Evolutionary conservation across 768 basidiomycete species (phyloP).

Genomic region (Pisolithus sp.): DNA sequence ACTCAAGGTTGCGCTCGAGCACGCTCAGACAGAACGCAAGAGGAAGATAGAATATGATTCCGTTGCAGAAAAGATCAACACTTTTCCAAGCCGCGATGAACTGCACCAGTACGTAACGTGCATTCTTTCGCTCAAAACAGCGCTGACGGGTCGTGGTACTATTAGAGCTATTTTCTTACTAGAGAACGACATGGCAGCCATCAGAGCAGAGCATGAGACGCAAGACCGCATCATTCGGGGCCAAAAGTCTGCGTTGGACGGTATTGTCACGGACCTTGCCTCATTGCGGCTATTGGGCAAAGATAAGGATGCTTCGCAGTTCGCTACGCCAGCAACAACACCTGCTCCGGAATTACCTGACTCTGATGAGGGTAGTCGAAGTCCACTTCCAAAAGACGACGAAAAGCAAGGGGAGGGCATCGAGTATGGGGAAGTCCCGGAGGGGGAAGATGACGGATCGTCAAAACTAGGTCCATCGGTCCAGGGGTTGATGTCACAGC

Average conservation of each 20-base stretch:
- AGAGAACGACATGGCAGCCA: conserved; percentile 75
- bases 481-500: conserved; percentile 27
- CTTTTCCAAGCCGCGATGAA: conserved; percentile 69
- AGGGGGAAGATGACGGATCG: conserved; percentile 32
- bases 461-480: conserved; percentile 27
- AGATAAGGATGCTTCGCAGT: conserved; percentile 48
- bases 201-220: conserved; percentile 66
- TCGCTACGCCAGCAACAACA: conserved; percentile 37
- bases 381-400: conserved; percentile 18
- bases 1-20: conserved; percentile 68
- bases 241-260: conserved; percentile 63
- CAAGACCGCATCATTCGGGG: conserved; percentile 60
- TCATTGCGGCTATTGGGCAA: conserved; percentile 64
- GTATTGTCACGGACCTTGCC: conserved; percentile 55
- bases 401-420: conserved; percentile 34
- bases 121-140: not conserved
- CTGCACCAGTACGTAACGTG: conserved; percentile 58
- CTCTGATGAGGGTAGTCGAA: conserved; percentile 20
- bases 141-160: not conserved
- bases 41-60: conserved; percentile 85
- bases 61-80: conserved; percentile 77
- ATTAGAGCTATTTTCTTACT: conserved; percentile 58
- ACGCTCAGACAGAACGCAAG: conserved; percentile 68
- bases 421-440: conserved; percentile 38
- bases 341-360: conserved; percentile 40